These are phyloP conservation scores for Sporothrix euskadiensis DNA, from an alignment of 2,329 filamentous ascomycete species.

Conservation along the genomic window DNA sequence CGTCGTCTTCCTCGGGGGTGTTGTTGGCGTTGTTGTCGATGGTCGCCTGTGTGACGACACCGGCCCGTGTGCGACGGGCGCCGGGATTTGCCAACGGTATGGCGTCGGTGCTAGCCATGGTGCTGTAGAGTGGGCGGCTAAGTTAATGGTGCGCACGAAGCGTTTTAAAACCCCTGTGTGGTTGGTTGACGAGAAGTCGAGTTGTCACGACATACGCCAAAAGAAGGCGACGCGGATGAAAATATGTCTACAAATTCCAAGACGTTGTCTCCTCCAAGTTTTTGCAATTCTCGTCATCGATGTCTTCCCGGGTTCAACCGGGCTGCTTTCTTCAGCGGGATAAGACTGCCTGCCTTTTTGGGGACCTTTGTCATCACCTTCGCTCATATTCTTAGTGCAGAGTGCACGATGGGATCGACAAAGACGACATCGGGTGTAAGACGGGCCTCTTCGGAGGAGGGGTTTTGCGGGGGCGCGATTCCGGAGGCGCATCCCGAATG, in stretches of 20 bases:
- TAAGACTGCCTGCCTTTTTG: no score
- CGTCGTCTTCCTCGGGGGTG: slow-evolving; percentile 5
- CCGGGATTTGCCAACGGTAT: slow-evolving; percentile 12
- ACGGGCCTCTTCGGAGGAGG: slow-evolving; percentile 9
- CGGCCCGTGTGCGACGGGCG: slow-evolving; percentile 23
- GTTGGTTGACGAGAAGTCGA: background rate
- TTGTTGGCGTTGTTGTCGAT: background rate
- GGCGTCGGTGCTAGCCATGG: slow-evolving; percentile 17
- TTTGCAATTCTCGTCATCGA: background rate
- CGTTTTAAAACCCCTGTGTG: background rate
- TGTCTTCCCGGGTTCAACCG: slow-evolving; percentile 4
- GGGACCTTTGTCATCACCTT: background rate
- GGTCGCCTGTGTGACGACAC: slow-evolving; percentile 5
- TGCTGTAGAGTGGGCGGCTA: no score
- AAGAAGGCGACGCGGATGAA: background rate
- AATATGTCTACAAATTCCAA: background rate
- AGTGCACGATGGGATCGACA: slow-evolving; percentile 8
- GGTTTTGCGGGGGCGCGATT: slow-evolving; percentile 2
- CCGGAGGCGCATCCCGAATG: background rate
- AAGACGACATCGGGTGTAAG: slow-evolving; percentile 17
- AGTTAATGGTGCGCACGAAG: background rate
- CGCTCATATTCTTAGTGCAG: background rate
- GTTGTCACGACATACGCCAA: background rate
- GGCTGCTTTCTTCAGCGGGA: background rate
- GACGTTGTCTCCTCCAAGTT: no score